These are phyloP conservation scores for Kalaharituber pfeilii DNA, from an alignment of 2,329 filamentous ascomycete species.

Conservation along the genomic window DNA sequence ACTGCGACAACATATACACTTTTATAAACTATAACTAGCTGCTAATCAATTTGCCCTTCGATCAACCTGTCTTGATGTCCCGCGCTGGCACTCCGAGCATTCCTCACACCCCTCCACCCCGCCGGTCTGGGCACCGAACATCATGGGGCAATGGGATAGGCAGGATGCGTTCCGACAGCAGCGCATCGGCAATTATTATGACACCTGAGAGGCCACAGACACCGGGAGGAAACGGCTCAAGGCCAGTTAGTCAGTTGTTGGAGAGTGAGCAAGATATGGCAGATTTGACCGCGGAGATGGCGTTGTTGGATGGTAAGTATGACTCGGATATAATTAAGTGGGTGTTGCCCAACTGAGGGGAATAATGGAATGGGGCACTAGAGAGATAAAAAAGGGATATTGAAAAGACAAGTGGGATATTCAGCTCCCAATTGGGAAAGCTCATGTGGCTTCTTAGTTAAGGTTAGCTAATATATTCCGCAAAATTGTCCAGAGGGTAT, in stretches of 20 bases:
- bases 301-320: background rate
- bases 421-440: background rate
- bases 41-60: too few relatives aligned
- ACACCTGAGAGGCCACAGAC: background rate
- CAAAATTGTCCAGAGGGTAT: background rate
- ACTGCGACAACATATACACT: too few relatives aligned
- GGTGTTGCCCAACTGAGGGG: too few relatives aligned
- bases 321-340: too few relatives aligned
- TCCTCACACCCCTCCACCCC: background rate
- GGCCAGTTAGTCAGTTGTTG: background rate
- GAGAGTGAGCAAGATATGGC: constrained; percentile 1
- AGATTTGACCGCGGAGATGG: constrained; percentile 1
- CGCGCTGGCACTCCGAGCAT: too few relatives aligned
- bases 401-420: too few relatives aligned
- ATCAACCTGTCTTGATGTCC: too few relatives aligned
- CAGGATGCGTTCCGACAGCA: background rate
- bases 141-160: too few relatives aligned
- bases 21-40: too few relatives aligned
- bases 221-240: background rate
- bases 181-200: background rate
- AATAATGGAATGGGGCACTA: too few relatives aligned
- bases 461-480: background rate
- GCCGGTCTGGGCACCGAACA: background rate
- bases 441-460: too few relatives aligned
- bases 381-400: too few relatives aligned